phyloP scores from a whole-genome alignment of 2,329 filamentous ascomycete species.

The Harringtonia aguacate region DNA sequence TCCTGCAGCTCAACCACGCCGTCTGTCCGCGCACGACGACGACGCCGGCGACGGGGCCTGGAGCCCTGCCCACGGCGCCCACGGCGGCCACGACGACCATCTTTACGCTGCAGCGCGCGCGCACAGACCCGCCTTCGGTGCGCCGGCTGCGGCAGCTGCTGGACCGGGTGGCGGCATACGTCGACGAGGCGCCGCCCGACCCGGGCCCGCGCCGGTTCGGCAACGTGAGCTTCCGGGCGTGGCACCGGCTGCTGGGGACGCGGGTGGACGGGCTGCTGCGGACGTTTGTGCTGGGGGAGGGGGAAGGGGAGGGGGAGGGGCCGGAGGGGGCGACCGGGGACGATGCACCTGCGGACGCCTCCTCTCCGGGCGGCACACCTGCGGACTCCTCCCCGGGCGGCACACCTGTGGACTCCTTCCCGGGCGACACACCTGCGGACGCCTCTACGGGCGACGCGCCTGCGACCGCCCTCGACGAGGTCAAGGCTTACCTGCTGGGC shows the following conservation, averaged over 20 bases:
- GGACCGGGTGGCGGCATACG: constrained; percentile 49
- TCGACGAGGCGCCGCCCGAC: constrained; percentile 74
- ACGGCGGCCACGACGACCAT: constrained; percentile 27
- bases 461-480: constrained; percentile 46
- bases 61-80: constrained; percentile 17
- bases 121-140: constrained; percentile 44
- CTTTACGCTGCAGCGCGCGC: constrained; percentile 30
- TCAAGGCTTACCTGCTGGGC: constrained; percentile 71
- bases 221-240: constrained; percentile 80
- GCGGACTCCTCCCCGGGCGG: no score
- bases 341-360: not conserved
- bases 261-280: constrained; percentile 44
- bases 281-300: constrained; percentile 37
- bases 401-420: no score
- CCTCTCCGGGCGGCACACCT: no score
- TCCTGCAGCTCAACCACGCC: constrained; percentile 81
- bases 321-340: constrained; percentile 14
- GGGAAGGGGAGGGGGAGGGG: constrained; percentile 1
- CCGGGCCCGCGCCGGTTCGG: constrained; percentile 82
- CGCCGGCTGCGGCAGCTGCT: constrained; percentile 57
- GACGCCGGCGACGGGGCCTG: constrained; percentile 17
- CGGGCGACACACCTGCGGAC: no score
- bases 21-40: constrained; percentile 59
- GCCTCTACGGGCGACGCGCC: no score
- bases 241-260: constrained; percentile 61